Evolutionary conservation across 2,329 filamentous ascomycete species (phyloP).

Genomic region (Laburnicola sp.): DNA sequence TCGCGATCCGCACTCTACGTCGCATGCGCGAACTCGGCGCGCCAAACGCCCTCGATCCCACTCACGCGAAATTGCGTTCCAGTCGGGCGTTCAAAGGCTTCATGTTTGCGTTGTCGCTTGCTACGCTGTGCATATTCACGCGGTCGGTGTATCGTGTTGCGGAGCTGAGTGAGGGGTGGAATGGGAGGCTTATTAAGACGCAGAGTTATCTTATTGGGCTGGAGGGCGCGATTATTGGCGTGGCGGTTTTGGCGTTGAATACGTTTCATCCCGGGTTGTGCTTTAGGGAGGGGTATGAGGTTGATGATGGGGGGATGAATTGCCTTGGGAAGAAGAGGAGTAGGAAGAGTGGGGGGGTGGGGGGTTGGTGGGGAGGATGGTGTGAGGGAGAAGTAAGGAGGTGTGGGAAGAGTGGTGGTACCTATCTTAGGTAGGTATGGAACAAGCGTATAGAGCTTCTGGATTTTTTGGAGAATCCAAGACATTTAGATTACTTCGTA

Average conservation of each 20-base stretch:
- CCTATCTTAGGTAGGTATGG: too few relatives aligned
- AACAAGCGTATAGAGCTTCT: too few relatives aligned
- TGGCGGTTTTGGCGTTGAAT: slow-evolving; percentile 40
- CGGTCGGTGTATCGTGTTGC: slow-evolving; percentile 67
- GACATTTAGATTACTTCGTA: too few relatives aligned
- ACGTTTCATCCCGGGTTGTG: slow-evolving; percentile 44
- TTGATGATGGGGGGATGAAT: slow-evolving; percentile 7
- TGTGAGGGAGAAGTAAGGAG: too few relatives aligned
- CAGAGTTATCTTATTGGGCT: slow-evolving; percentile 46
- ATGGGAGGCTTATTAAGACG: slow-evolving; percentile 58
- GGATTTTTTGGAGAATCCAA: too few relatives aligned
- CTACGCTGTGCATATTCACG: slow-evolving; percentile 66
- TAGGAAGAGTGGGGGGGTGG: too few relatives aligned
- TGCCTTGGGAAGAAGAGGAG: slow-evolving; percentile 28
- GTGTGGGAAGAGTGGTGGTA: too few relatives aligned
- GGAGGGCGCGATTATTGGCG: slow-evolving; percentile 41
- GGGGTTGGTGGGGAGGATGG: too few relatives aligned
- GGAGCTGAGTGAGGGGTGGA: slow-evolving; percentile 67
- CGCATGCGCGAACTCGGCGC: slow-evolving; percentile 26
- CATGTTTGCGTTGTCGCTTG: slow-evolving; percentile 57
- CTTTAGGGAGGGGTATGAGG: slow-evolving; percentile 36
- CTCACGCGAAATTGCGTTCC: slow-evolving; percentile 28
- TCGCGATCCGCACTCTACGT: slow-evolving; percentile 35
- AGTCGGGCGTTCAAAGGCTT: slow-evolving; percentile 58
- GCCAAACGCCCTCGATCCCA: slow-evolving; percentile 28